A percentile compares a stretch with the other conserved stretches of the same genome.
These are phyloP conservation scores for Pseudocercospora musae DNA, from an alignment of 2,329 filamentous ascomycete species.

Conservation along the genomic window DNA sequence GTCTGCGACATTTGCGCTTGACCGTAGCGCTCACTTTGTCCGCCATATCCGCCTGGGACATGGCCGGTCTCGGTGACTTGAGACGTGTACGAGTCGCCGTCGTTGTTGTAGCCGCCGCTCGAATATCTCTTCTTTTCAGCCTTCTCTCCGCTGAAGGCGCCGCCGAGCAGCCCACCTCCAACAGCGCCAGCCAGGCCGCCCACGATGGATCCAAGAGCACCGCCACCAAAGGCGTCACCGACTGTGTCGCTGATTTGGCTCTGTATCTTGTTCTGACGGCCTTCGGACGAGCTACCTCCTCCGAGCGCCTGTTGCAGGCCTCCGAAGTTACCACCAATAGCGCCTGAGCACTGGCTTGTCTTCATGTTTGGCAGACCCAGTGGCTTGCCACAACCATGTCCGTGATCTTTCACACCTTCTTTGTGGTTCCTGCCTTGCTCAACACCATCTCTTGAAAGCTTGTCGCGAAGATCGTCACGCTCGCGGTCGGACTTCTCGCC, in stretches of 20 bases:
- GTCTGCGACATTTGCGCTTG: conserved; percentile 61
- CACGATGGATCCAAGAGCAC: conserved; percentile 67
- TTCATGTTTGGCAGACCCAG: conserved; percentile 69
- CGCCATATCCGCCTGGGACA: conserved; percentile 29
- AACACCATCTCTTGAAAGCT: conserved; percentile 77
- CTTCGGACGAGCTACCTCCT: conserved; percentile 35
- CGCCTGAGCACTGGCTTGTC: conserved; percentile 43
- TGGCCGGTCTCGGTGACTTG: conserved; percentile 61
- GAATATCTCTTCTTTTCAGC: conserved; percentile 53
- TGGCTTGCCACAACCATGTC: conserved; percentile 80
- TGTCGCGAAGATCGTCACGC: conserved; percentile 65
- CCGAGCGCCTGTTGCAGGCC: conserved; percentile 32
- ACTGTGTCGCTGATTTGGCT: conserved; percentile 50
- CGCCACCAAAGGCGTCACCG: conserved; percentile 60
- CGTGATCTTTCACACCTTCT: conserved; percentile 76
- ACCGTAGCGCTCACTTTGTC: conserved; percentile 48
- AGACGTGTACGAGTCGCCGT: conserved; percentile 62
- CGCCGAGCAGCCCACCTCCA: conserved; percentile 62
- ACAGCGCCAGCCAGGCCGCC: conserved; percentile 61
- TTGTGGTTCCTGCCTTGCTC: conserved; percentile 78
- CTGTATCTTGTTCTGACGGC: conserved; percentile 25
- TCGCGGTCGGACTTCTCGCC: conserved; percentile 58
- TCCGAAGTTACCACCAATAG: conserved; percentile 39
- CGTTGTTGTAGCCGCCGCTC: conserved; percentile 51
- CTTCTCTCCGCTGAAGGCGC: conserved; percentile 50